Evolutionary conservation across 78 protist species (phyloP).

Genomic region (Protostelium mycophagum): DNA sequence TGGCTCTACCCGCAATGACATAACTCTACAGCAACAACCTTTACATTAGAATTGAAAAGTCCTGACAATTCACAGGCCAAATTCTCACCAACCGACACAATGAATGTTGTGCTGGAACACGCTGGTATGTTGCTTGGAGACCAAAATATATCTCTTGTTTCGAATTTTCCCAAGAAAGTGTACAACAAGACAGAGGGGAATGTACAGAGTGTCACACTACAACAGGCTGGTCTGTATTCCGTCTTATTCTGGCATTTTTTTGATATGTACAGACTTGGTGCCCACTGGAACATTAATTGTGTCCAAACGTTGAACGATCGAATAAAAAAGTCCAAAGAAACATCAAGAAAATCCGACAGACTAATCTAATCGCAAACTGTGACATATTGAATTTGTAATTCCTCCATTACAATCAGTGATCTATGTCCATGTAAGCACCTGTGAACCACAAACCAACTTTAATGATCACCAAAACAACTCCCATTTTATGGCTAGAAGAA

Average conservation of each 20-base stretch:
- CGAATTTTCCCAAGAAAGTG: slow-evolving; percentile 48
- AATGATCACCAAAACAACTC: too few relatives aligned
- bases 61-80: slow-evolving; percentile 13
- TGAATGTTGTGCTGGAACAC: slow-evolving; percentile 12
- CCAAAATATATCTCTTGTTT: slow-evolving; percentile 20
- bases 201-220: slow-evolving; percentile 13
- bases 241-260: not conserved
- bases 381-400: too few relatives aligned
- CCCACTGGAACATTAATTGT: slow-evolving; percentile 37
- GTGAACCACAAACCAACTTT: too few relatives aligned
- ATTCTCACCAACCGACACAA: slow-evolving; percentile 19
- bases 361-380: too few relatives aligned
- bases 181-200: slow-evolving; percentile 15
- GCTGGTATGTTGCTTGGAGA: not conserved
- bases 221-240: slow-evolving; percentile 12
- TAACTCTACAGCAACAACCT: not conserved
- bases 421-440: too few relatives aligned
- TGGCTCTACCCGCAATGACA: not conserved
- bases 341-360: too few relatives aligned
- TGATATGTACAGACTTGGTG: slow-evolving; percentile 8
- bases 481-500: too few relatives aligned
- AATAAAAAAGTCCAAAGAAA: too few relatives aligned
- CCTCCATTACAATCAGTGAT: too few relatives aligned
- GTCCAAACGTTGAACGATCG: not conserved
- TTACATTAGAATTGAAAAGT: slow-evolving; percentile 16